A percentile compares a stretch with the other conserved stretches of the same genome.
Evolutionary conservation across 192 early-diverging fungal genomes (phyloP).

Genomic region (Gonapodya sp.): DNA sequence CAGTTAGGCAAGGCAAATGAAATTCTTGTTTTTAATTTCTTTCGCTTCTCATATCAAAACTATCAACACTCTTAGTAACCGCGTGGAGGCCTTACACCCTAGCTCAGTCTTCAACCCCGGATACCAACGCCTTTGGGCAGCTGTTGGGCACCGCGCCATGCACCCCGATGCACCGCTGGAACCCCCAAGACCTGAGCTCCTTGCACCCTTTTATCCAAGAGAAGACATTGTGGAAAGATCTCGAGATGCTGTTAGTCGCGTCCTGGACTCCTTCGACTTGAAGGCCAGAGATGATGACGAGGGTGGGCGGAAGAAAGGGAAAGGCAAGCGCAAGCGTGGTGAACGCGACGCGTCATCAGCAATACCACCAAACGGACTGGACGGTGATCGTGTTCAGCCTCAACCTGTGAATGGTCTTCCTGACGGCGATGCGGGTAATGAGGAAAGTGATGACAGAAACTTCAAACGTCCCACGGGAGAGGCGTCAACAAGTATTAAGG

Average conservation of each 20-base stretch:
- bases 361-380: not conserved
- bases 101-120: constrained; percentile 52
- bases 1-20: not conserved
- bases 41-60: too few species aligned
- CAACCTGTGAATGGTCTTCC: not conserved
- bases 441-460: not conserved
- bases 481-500: not conserved
- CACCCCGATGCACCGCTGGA: constrained; percentile 41
- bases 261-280: constrained; percentile 18
- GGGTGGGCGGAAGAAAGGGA: not conserved
- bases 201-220: constrained; percentile 31
- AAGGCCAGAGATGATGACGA: not conserved
- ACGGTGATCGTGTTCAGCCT: not conserved
- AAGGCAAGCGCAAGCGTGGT: not conserved
- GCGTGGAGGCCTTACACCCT: constrained; percentile 37
- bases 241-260: constrained; percentile 24
- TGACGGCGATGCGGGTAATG: not conserved
- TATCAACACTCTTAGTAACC: not conserved
- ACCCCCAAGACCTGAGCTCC: constrained; percentile 31
- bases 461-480: not conserved
- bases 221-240: constrained; percentile 32
- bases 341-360: too few species aligned
- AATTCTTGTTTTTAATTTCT: not conserved
- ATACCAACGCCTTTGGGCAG: constrained; percentile 41
- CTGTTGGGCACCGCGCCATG: constrained; percentile 47